These are phyloP conservation scores for Dillenia turbinata DNA, from an alignment of 164 flowering plant species.

Conservation along the genomic window DNA sequence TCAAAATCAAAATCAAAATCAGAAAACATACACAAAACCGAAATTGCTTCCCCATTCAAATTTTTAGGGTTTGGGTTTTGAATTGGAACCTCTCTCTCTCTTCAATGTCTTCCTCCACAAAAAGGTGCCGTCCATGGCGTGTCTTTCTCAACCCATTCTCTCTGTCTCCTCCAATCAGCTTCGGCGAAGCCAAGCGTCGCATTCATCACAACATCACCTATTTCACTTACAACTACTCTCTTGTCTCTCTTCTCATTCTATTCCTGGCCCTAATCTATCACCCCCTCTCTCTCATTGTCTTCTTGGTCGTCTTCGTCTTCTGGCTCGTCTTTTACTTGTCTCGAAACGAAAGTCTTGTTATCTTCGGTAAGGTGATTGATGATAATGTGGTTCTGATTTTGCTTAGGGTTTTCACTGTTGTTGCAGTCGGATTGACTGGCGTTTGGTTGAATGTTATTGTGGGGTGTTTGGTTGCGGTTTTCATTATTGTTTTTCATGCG, in stretches of 20 bases:
- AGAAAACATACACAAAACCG: too few relatives aligned
- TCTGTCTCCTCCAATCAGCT: background rate
- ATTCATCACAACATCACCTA: constrained; percentile 20
- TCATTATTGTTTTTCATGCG: constrained; percentile 24
- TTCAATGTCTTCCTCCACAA: too few relatives aligned
- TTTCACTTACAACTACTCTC: constrained; percentile 37
- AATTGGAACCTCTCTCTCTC: too few relatives aligned
- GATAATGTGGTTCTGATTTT: constrained; percentile 21
- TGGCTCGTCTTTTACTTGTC: constrained; percentile 38
- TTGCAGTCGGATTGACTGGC: constrained; percentile 18
- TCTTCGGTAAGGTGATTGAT: constrained; percentile 19
- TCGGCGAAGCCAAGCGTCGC: constrained; percentile 26
- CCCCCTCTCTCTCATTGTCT: constrained; percentile 34
- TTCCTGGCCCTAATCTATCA: constrained; percentile 38
- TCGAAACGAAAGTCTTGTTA: constrained; percentile 23
- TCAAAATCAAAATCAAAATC: too few relatives aligned
- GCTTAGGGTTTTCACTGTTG: constrained; percentile 21
- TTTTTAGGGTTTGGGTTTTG: too few relatives aligned
- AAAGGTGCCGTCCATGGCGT: too few relatives aligned
- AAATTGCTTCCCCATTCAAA: too few relatives aligned
- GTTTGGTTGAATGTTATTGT: constrained; percentile 36
- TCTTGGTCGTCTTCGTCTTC: constrained; percentile 18
- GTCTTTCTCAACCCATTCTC: too few relatives aligned
- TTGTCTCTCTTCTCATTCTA: constrained; percentile 19
- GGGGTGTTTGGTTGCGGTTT: constrained; percentile 17